Evolutionary conservation across 2,329 filamentous ascomycete species (phyloP), one percentile per base, ranked within the genome.

Genomic region (Keithomyces neogunnii): DNA sequence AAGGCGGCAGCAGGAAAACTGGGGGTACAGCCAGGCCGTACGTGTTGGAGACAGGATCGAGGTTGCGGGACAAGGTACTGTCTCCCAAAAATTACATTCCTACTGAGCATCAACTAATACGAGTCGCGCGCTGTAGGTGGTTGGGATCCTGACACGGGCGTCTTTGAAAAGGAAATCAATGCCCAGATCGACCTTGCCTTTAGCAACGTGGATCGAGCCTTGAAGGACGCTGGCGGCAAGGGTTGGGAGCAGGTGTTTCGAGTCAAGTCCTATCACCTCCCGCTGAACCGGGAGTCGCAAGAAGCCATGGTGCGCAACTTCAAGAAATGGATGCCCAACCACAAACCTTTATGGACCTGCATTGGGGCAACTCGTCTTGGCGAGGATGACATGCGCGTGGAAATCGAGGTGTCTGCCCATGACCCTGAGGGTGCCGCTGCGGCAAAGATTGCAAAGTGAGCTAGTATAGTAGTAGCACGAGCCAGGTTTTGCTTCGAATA

Each of bases 401-500:
- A 84, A 65, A 77, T 84, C 61, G 80, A 84, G 62, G 78, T 80
- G 8, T 66, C 67, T 7, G 76, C 77, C 1, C 64, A 75, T 62
- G 70, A 69, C 11, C 47, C 35, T 31, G 40, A 30, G 3, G 28
- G 28, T 4, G 40, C 40, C 11, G 28, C 40, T 30, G 10, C 40
- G 28, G 40, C 26, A 7, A 11, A 10, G 40, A 10, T 28, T 9
- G 13, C 26, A 10, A 44, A 44, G 28, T 30, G 4, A 44, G 28
- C 28, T 30, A 19, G 13, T 26, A 19, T 19, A 40, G 38, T 13
- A 1, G 9, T 6, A 26, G n/a, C 6, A 5, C 5, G 13, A 5
- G 5, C 19, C 5, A 19, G 6, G 33, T 10, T 35, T 10, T 35
- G 33, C 10, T 26, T 6, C 10, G 33, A 6, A 35, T 35, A 2